A percentile compares a stretch with the other conserved stretches of the same genome.
These are phyloP conservation scores for Bacterosira constricta DNA, from an alignment of 108 stramenopile species.

Conservation along the genomic window DNA sequence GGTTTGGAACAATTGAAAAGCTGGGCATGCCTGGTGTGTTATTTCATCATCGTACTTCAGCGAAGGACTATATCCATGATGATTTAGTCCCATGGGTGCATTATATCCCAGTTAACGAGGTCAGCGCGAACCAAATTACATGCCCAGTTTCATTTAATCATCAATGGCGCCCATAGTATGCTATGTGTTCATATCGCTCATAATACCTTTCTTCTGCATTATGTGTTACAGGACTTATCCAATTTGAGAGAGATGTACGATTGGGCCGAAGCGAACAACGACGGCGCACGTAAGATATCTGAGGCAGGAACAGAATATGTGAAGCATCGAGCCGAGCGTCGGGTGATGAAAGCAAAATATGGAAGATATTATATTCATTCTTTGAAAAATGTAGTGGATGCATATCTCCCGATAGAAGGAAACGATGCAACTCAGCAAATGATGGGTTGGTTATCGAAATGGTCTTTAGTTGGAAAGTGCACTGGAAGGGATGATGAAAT, in stretches of 20 bases:
- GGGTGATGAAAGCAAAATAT: constrained; percentile 12
- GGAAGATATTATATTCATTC: constrained; percentile 17
- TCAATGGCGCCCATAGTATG: too few relatives aligned
- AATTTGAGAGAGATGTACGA: constrained; percentile 20
- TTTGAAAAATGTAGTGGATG: not conserved
- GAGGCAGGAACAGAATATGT: constrained; percentile 18
- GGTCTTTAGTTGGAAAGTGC: not conserved
- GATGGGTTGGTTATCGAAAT: not conserved
- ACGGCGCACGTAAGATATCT: constrained; percentile 19
- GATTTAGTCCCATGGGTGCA: constrained; percentile 29
- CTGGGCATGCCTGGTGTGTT: constrained; percentile 40
- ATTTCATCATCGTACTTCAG: constrained; percentile 30
- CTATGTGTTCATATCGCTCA: too few relatives aligned
- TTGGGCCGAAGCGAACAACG: constrained; percentile 20
- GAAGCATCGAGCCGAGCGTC: not conserved
- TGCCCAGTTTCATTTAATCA: too few relatives aligned
- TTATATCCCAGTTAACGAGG: constrained; percentile 18
- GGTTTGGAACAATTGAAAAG: constrained; percentile 27
- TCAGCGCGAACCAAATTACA: too few relatives aligned
- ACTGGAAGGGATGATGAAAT: not conserved
- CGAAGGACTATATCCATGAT: constrained; percentile 28
- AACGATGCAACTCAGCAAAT: not conserved
- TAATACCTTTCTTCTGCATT: not conserved
- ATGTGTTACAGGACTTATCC: not conserved
- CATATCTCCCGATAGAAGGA: not conserved